Conservation (phyloP, 1,139 yeast species). For the Trichomonascaceae sp. region DNA sequence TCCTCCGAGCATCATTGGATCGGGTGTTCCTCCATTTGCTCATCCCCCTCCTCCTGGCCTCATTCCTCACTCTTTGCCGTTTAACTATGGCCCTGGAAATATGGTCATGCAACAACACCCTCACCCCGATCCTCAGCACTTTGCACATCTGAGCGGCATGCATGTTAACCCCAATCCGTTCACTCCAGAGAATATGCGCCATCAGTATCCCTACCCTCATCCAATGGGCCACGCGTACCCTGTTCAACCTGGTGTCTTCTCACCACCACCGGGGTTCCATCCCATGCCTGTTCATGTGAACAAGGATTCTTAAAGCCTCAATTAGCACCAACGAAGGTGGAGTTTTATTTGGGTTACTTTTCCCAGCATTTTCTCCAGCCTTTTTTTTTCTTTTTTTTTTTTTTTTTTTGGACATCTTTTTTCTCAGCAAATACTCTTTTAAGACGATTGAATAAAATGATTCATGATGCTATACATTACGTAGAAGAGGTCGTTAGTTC, state of each 20-base stretch:
- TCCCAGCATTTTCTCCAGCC: too few relatives aligned
- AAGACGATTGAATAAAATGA: background rate
- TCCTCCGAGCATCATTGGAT: too few relatives aligned
- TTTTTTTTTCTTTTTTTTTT: conserved; percentile 5
- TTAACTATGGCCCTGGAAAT: background rate
- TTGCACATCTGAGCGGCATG: background rate
- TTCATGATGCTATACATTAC: conserved; percentile 3
- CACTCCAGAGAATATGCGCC: background rate
- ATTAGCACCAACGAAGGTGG: too few relatives aligned
- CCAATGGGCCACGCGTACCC: too few relatives aligned
- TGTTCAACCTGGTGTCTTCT: too few relatives aligned
- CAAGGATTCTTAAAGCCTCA: too few relatives aligned
- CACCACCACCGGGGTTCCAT: too few relatives aligned
- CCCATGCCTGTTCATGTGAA: too few relatives aligned
- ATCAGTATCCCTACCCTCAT: too few relatives aligned
- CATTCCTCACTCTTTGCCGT: background rate
- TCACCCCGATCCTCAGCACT: background rate
- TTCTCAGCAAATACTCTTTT: background rate
- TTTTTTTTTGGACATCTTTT: conserved; percentile 1
- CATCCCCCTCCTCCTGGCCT: background rate
- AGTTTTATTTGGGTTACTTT: too few relatives aligned
- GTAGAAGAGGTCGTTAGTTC: background rate
- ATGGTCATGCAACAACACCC: background rate
- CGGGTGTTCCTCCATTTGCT: too few relatives aligned
- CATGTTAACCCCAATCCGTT: background rate